Evolutionary conservation across 2,329 filamentous ascomycete genomes (phyloP).

Genomic region (Microdochium nivale): DNA sequence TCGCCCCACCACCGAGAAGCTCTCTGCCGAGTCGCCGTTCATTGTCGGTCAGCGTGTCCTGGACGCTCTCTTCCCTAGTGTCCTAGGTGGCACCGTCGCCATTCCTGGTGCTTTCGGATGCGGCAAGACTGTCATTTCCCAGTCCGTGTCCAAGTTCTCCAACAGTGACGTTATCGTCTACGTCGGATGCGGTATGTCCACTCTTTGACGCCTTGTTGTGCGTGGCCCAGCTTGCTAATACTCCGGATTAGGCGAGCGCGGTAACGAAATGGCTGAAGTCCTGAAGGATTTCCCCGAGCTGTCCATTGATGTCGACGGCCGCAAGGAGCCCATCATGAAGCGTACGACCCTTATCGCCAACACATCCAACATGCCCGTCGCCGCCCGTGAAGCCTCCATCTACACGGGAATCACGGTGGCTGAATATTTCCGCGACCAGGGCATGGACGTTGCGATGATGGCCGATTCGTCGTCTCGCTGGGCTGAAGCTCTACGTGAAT

Average conservation of each 20-base stretch:
- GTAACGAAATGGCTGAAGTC: slow-evolving; percentile 99
- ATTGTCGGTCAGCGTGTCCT: slow-evolving; percentile 95
- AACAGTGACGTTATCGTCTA: slow-evolving; percentile 99
- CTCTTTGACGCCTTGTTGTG: neutral
- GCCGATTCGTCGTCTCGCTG: slow-evolving; percentile 96
- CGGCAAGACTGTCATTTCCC: slow-evolving; percentile 98
- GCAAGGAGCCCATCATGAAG: slow-evolving; percentile 99
- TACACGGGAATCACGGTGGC: slow-evolving; percentile 93
- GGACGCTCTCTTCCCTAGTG: slow-evolving; percentile 91
- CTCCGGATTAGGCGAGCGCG: slow-evolving; percentile 60
- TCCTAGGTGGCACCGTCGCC: slow-evolving; percentile 94
- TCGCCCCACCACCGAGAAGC: slow-evolving; percentile 84
- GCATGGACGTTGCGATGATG: slow-evolving; percentile 99
- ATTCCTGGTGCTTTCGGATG: slow-evolving; percentile 98
- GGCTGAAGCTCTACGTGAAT: slow-evolving; percentile 97
- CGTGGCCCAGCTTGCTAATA: neutral
- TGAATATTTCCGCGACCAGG: slow-evolving; percentile 96
- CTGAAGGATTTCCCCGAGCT: slow-evolving; percentile 99
- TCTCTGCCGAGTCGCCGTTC: slow-evolving; percentile 81
- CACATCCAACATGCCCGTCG: slow-evolving; percentile 99
- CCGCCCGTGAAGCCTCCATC: slow-evolving; percentile 95
- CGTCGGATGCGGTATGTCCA: slow-evolving; percentile 56
- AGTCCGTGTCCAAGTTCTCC: slow-evolving; percentile 98
- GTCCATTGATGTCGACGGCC: slow-evolving; percentile 86
- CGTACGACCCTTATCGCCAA: slow-evolving; percentile 97